Base-by-base conservation (phyloP, 495 filamentous ascomycete species). In the Aspergillus taichungensis region DNA sequence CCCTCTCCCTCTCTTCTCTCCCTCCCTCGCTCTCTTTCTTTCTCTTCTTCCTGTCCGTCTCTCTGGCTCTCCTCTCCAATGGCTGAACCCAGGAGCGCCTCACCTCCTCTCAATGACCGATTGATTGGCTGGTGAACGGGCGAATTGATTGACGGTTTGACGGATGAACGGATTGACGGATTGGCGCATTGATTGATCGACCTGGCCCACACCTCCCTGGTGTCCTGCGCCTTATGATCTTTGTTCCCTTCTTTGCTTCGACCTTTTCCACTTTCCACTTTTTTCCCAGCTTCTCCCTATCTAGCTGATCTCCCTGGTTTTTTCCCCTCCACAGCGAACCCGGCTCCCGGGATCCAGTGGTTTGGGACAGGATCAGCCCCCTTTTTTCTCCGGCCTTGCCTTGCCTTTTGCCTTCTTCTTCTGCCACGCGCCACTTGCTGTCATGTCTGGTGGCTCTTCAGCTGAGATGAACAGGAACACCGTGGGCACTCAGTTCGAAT, bases 341-440 rank as follows among this genome's bases (percentile, higher is more conserved):
- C 47, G 51, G 49, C 43, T 52, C 45, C 34, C 47, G 53, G 50
- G 56, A 47, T 53, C 52, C 53, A 56, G 47, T 45, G 34, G 49
- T 49, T 51, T 49, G 56, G 53, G 44, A 53, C 53, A 28, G 33
- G 47, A 49, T 53, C 50, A 44, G 50, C 46, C 37, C 36, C 33
- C 28, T 38, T 46, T 35, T 46, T 46, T 33, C 13, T 24, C 18
- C 18, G 18, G 18, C 18, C 18, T 24, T 24, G 18, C 18, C 18
- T 24, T 24, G 18, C 18, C 18, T 24, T 24, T 24, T 24, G 18
- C 18, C 29, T 39, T 13, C 12, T 13, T 18, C 24, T 46, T 38
- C 40, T 34, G 12, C 43, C 33, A 45, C 43, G 46, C 50, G 50
- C 54, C 47, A 53, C 50, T 50, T 45, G 33, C 44, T 45, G 43